phyloP scores from a whole-genome alignment of 31 red algal species.

The Endocladia muricata region DNA sequence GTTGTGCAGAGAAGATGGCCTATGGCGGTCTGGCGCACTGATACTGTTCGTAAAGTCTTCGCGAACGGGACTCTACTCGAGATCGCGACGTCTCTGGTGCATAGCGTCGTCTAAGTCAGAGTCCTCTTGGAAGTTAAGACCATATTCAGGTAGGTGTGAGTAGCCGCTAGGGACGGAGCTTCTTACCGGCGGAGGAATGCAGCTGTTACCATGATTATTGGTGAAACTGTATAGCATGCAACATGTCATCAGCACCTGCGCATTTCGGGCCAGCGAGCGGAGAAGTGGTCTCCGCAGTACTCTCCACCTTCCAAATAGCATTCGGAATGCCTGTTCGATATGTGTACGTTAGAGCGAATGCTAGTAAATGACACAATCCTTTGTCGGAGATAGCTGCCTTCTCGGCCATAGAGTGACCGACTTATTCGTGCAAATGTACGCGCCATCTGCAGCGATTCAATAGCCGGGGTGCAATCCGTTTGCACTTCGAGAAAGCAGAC shows the following conservation, averaged over 20 bases:
- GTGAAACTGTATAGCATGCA: constrained; percentile 36
- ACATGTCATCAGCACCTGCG: not conserved
- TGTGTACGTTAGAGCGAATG: constrained; percentile 3
- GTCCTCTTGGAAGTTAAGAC: constrained; percentile 15
- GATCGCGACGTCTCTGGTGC: constrained; percentile 18
- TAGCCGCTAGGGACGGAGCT: not conserved
- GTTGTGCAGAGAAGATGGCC: not conserved
- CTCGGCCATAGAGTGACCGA: constrained; percentile 10
- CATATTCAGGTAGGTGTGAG: not conserved
- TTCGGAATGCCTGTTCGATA: constrained; percentile 31
- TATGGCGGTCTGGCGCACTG: not conserved
- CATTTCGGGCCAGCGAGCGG: not conserved
- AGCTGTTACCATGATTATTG: not conserved
- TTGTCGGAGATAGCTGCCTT: not conserved
- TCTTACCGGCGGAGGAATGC: not conserved
- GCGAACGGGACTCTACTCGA: not conserved
- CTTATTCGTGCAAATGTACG: constrained; percentile 26
- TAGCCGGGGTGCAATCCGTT: not conserved
- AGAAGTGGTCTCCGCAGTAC: not conserved
- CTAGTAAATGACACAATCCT: constrained; percentile 39
- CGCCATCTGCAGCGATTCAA: constrained; percentile 53
- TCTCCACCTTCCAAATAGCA: constrained; percentile 20
- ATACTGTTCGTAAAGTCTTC: constrained; percentile 9
- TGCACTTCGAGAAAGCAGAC: not conserved
- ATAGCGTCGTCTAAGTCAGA: constrained; percentile 15